Base-by-base conservation (phyloP, 2,329 filamentous ascomycete genomes). In the Trichophaea hybrida region DNA sequence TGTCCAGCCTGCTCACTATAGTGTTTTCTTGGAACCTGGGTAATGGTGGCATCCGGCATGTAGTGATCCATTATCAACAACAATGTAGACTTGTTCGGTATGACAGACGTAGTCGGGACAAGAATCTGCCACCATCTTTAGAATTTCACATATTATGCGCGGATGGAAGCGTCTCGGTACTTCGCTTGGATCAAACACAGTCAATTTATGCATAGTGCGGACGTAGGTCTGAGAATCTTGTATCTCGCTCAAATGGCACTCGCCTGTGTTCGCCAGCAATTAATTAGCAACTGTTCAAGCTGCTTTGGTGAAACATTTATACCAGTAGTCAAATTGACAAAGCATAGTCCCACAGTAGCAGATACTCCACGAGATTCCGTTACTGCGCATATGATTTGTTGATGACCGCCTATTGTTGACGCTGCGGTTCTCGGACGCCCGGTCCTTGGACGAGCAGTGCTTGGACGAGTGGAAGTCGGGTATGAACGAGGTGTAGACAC, bases 191-290 rank as follows among this genome's bases (percentile, higher is more conserved):
- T 85, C 80, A 67, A 88, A 86, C 31, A 95, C 82, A 56, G 81
- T 80, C 37, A 97, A 78, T 70, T 96, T 95, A 72, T 94, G 87
- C 34, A 94, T 76, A 0, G 89, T 94, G 69, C 84, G 84, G 59
- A 89, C 83, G 70, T 94, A 97, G 37, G 89, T 94, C 70, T 95
- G 89, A 59, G 84, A 94, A 71, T 97, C 91, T 69, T 85, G 89
- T 64, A 97, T 91, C 69, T 96, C 88, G 69, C 88, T 94, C 43
- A 97, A 77, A 33, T 89, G 81, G 43, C 67, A 69, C 57, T 69
- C 67, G 33, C 61, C 64, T 66, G 10, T 12, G 44, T 32, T 46
- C 38, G n/a, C 10, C 38, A 15, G 10, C 10, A 43, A 55, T 63
- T 24, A 17, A 58, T 62, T 50, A 62, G 61, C 37, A 53, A 58